phyloP scores from a whole-genome alignment of 2,329 filamentous ascomycete species.

The Ceratocystis colombiana region DNA sequence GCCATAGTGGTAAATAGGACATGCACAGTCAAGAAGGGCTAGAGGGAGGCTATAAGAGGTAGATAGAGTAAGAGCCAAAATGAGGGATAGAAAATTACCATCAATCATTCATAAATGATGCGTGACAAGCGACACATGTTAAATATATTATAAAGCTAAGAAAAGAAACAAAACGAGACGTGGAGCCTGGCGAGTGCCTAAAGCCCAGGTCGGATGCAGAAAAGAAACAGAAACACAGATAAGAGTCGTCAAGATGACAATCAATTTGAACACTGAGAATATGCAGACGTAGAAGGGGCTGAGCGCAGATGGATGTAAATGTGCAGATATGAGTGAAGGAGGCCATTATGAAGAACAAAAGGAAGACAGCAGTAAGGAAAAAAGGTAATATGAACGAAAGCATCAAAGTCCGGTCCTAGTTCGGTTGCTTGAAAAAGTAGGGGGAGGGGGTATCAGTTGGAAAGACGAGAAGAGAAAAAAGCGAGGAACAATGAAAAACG shows the following conservation, averaged over 20 bases:
- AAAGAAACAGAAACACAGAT: not conserved
- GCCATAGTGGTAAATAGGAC: not conserved
- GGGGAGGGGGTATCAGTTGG: constrained; percentile 18
- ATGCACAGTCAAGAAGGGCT: not conserved
- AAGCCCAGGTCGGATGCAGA: not conserved
- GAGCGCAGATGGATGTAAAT: not conserved
- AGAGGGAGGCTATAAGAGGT: not conserved
- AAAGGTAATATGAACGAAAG: constrained; percentile 14
- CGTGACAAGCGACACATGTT: not conserved
- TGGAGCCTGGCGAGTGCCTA: not conserved
- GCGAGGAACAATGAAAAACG: not conserved
- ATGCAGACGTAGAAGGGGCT: not conserved
- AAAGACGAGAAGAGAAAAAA: constrained; percentile 12
- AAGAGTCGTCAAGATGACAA: not conserved
- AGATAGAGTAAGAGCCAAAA: not conserved
- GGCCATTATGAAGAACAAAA: constrained; percentile 2
- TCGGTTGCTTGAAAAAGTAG: not conserved
- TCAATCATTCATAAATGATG: constrained; percentile 4
- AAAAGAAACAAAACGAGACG: not conserved
- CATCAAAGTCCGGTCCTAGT: constrained; percentile 14
- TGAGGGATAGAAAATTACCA: not conserved
- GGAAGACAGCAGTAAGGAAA: not conserved
- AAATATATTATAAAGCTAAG: constrained; percentile 8
- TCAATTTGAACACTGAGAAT: too few species aligned
- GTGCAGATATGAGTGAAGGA: not conserved